Conservation (phyloP, 306 rosid species). For the Arachis hypogaea region DNA sequence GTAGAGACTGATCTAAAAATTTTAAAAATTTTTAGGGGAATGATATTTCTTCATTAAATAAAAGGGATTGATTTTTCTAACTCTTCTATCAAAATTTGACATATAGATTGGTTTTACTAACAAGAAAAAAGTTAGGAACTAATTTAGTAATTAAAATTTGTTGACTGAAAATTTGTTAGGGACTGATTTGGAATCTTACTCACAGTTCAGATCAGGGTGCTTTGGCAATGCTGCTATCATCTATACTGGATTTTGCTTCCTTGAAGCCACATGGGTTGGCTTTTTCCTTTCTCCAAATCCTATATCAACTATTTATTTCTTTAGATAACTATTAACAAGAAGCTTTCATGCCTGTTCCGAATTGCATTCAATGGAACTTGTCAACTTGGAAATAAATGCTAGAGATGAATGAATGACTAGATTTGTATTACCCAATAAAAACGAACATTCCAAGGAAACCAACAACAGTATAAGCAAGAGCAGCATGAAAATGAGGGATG, state of each 20-base stretch:
- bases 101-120: no score
- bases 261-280: not conserved
- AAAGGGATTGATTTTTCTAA: no score
- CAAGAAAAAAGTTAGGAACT: no score
- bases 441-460: not conserved
- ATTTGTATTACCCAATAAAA: constrained; percentile 3
- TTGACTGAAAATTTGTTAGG: no score
- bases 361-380: not conserved
- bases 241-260: not conserved
- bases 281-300: not conserved
- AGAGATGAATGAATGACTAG: not conserved
- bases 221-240: no score
- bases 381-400: not conserved
- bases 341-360: not conserved
- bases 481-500: constrained; percentile 9
- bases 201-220: no score
- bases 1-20: no score
- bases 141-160: no score
- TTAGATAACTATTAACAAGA: not conserved
- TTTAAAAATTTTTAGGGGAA: no score
- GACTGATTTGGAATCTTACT: no score
- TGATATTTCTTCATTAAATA: no score
- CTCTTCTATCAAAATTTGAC: no score
- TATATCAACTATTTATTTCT: not conserved
- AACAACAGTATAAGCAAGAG: not conserved